phyloP scores from a whole-genome alignment of 495 filamentous ascomycete genomes.

The Sphaerosporella brunnea region DNA sequence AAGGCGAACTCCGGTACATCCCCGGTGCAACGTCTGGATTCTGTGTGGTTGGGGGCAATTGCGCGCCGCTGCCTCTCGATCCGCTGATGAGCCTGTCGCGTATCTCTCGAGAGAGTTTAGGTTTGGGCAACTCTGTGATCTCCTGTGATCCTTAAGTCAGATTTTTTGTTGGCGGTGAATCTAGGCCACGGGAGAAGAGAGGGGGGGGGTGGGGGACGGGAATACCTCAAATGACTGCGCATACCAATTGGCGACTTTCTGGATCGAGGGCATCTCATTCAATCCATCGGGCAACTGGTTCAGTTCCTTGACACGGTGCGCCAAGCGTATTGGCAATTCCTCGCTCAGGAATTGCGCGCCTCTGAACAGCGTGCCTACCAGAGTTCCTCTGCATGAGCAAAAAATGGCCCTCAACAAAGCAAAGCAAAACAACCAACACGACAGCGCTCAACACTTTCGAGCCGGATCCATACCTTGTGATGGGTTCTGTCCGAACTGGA shows the following conservation, averaged over 20 bases:
- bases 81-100: slow-evolving; percentile 62
- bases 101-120: slow-evolving; percentile 56
- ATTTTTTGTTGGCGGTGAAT: background rate
- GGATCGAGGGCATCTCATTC: slow-evolving; percentile 94
- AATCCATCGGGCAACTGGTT: slow-evolving; percentile 86
- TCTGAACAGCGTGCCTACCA: slow-evolving; percentile 76
- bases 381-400: background rate
- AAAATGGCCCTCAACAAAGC: too few species aligned
- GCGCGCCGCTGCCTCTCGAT: slow-evolving; percentile 29
- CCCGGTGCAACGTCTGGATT: slow-evolving; percentile 82
- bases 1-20: slow-evolving; percentile 63
- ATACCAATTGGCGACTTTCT: slow-evolving; percentile 92
- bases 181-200: background rate
- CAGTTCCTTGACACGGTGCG: slow-evolving; percentile 88
- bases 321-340: slow-evolving; percentile 90
- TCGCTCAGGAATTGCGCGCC: slow-evolving; percentile 97
- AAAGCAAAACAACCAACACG: too few species aligned
- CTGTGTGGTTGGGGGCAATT: slow-evolving; percentile 44
- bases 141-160: slow-evolving; percentile 38
- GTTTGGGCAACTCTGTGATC: slow-evolving; percentile 68
- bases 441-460: background rate
- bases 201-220: background rate
- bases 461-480: slow-evolving; percentile 48
- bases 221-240: slow-evolving; percentile 94
- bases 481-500: slow-evolving; percentile 87